Conservation (phyloP, 805 yeast genomes). For the Nakazawaea anatomiae region DNA sequence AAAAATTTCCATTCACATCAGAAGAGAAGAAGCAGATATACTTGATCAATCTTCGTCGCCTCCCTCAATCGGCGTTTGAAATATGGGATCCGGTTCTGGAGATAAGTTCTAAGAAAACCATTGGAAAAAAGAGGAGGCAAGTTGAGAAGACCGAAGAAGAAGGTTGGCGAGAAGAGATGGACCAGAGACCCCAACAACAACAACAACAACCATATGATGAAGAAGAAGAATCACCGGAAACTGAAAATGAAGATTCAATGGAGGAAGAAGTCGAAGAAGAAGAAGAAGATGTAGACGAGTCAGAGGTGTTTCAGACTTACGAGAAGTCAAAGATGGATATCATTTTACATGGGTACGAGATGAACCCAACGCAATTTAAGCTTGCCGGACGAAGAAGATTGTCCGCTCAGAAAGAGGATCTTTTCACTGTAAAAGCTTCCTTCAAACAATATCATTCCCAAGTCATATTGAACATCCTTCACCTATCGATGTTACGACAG, state of each 20-base stretch:
- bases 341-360: background rate
- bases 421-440: background rate
- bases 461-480: constrained; percentile 39
- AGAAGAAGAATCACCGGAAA: background rate
- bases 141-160: background rate
- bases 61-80: constrained; percentile 3
- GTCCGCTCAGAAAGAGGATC: background rate
- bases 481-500: constrained; percentile 36
- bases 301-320: background rate
- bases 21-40: background rate
- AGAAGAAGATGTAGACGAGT: background rate
- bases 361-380: background rate
- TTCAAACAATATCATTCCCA: constrained; percentile 11
- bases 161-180: background rate
- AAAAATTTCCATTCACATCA: background rate
- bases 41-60: background rate
- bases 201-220: background rate
- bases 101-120: background rate
- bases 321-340: background rate
- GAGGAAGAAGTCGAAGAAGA: background rate
- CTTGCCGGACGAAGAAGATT: background rate
- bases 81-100: constrained; percentile 1
- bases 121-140: constrained; percentile 1
- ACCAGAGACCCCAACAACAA: background rate
- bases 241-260: background rate